phyloP scores from a whole-genome alignment of 148 eudicot genomes.

The Vaccinium myrtillus region DNA sequence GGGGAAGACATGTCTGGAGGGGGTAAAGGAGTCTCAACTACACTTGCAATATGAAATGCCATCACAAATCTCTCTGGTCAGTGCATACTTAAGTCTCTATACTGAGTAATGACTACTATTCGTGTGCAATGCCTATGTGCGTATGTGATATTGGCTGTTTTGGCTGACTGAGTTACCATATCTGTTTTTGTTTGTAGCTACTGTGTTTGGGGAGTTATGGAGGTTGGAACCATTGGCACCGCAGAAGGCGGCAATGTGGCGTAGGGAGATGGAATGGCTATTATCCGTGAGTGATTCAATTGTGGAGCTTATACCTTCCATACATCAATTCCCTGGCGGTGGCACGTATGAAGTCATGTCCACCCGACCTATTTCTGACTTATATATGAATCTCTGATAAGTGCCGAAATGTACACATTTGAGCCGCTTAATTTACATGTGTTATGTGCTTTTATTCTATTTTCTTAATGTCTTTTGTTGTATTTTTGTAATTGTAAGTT shows the following conservation, averaged over 20 bases:
- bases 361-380: slow-evolving; percentile 72
- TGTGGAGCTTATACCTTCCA: slow-evolving; percentile 85
- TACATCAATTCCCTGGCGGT: slow-evolving; percentile 79
- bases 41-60: slow-evolving; percentile 96
- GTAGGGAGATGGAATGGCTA: slow-evolving; percentile 95
- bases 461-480: too few species aligned
- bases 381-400: slow-evolving; percentile 72
- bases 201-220: too few species aligned
- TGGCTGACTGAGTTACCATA: background rate
- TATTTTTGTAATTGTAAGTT: too few species aligned
- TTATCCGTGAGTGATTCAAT: slow-evolving; percentile 87
- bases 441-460: too few species aligned
- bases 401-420: too few species aligned
- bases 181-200: slow-evolving; percentile 34
- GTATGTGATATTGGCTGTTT: background rate
- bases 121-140: background rate
- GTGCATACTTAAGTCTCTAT: background rate
- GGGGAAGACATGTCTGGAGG: slow-evolving; percentile 54
- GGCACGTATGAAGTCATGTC: slow-evolving; percentile 90
- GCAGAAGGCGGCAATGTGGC: too few species aligned
- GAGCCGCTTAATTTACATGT: too few species aligned
- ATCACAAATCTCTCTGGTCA: slow-evolving; percentile 94
- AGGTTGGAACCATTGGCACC: too few species aligned
- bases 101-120: background rate
- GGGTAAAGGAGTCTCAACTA: slow-evolving; percentile 96